These are phyloP conservation scores for Phytophthora aleatoria DNA, from an alignment of 352 stramenopile species.

Conservation along the genomic window DNA sequence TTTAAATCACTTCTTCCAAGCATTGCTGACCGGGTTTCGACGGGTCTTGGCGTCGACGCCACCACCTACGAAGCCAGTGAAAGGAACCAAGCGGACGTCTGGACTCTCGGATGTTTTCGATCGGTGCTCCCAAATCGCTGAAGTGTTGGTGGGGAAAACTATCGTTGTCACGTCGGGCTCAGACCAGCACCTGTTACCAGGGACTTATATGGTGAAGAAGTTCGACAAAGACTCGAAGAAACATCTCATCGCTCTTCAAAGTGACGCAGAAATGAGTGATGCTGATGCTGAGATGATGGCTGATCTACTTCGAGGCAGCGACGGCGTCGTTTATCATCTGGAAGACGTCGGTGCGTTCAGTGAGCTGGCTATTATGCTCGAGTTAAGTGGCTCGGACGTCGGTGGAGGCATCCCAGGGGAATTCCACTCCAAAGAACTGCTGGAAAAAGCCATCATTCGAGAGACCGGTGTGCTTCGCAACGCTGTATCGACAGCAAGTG, in stretches of 20 bases:
- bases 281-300: slow-evolving; percentile 9
- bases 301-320: slow-evolving; percentile 31
- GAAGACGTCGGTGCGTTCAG: slow-evolving; percentile 29
- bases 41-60: slow-evolving; percentile 1
- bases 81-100: slow-evolving; percentile 13
- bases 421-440: slow-evolving; percentile 45
- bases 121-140: slow-evolving; percentile 28
- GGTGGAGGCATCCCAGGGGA: slow-evolving; percentile 29
- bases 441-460: slow-evolving; percentile 43
- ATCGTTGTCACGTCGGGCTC: slow-evolving; percentile 31
- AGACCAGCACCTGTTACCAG: slow-evolving; percentile 11
- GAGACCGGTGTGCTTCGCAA: slow-evolving; percentile 25
- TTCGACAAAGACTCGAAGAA: slow-evolving; percentile 28
- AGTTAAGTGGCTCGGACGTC: slow-evolving; percentile 33
- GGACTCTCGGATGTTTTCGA: slow-evolving; percentile 15
- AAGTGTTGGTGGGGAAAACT: slow-evolving; percentile 37
- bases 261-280: slow-evolving; percentile 3
- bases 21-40: slow-evolving; percentile 35
- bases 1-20: slow-evolving; percentile 39
- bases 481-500: background rate
- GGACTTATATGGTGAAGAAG: slow-evolving; percentile 23
- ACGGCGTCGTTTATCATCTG: slow-evolving; percentile 33
- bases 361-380: slow-evolving; percentile 39
- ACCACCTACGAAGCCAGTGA: slow-evolving; percentile 4
- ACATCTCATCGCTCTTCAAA: slow-evolving; percentile 17